A percentile compares a stretch with the other conserved stretches of the same genome.
phyloP scores from a whole-genome alignment of 1,284 basidiomycete species.

The Pholiota adiposa region DNA sequence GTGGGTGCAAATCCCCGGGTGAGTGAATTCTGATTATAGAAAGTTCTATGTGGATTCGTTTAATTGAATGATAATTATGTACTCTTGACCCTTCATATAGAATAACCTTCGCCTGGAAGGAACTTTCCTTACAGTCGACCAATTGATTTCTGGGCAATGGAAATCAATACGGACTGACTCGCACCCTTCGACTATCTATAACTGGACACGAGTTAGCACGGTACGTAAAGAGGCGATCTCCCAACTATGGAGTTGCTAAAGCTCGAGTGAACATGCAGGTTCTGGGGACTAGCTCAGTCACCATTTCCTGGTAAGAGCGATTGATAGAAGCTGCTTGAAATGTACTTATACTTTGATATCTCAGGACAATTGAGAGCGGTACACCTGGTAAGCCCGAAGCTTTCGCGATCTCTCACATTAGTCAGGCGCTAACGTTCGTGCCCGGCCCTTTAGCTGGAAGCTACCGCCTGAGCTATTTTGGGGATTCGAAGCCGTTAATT shows the following conservation, averaged over 20 bases:
- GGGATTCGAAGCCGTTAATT: slow-evolving; percentile 71
- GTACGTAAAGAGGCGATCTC: slow-evolving; percentile 38
- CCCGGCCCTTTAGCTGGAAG: slow-evolving; percentile 50
- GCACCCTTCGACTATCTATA: slow-evolving; percentile 77
- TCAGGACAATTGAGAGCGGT: slow-evolving; percentile 40
- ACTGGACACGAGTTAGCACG: slow-evolving; percentile 64
- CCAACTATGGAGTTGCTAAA: not conserved
- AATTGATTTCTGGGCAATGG: slow-evolving; percentile 57
- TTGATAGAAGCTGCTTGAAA: slow-evolving; percentile 1
- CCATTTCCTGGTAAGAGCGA: slow-evolving; percentile 61
- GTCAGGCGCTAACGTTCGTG: slow-evolving; percentile 14
- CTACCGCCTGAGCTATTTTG: slow-evolving; percentile 76
- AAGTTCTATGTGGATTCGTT: slow-evolving; percentile 13
- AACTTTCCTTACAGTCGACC: slow-evolving; percentile 76
- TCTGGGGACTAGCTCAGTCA: slow-evolving; percentile 64
- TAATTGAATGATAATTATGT: slow-evolving; percentile 10
- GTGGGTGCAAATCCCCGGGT: slow-evolving; percentile 83
- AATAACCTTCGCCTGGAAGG: slow-evolving; percentile 79
- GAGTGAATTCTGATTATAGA: slow-evolving; percentile 27
- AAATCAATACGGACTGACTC: slow-evolving; percentile 70
- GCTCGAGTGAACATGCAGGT: slow-evolving; percentile 38
- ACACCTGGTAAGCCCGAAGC: slow-evolving; percentile 50
- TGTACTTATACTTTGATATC: slow-evolving; percentile 8
- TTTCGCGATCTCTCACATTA: slow-evolving; percentile 12
- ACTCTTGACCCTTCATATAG: slow-evolving; percentile 36